Percentiles rank a stretch among this genome's conserved stretches.
Conservation (phyloP, 208 protist genomes). For the Acanthamoeba lenticulata region DNA sequence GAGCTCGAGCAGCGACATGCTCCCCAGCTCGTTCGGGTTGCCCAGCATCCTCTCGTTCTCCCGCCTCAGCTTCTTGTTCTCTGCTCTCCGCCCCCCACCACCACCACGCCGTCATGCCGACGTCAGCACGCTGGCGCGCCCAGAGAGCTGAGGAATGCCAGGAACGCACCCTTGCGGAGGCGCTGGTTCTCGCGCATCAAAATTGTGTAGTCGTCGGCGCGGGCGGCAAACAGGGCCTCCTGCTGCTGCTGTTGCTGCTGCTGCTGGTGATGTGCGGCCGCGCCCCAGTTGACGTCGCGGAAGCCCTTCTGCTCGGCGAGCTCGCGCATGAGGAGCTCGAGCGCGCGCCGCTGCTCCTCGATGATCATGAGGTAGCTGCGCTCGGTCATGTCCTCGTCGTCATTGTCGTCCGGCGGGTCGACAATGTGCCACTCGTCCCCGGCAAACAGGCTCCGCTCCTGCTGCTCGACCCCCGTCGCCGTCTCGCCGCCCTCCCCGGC, state of each 20-base stretch:
- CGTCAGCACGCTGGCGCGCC: too few relatives aligned
- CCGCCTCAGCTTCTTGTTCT: background rate
- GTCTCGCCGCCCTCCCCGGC: background rate
- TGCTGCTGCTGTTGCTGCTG: background rate
- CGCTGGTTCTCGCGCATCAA: background rate
- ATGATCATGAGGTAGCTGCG: background rate
- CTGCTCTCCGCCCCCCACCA: too few relatives aligned
- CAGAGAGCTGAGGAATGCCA: too few relatives aligned
- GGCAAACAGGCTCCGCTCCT: background rate
- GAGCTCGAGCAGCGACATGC: background rate
- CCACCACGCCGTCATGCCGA: too few relatives aligned
- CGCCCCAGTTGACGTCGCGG: background rate
- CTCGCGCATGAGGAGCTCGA: background rate
- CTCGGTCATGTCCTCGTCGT: background rate
- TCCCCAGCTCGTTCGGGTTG: background rate
- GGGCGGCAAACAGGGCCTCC: background rate
- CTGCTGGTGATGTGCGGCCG: background rate
- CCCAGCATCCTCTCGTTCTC: constrained; percentile 3
- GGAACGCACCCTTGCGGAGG: too few relatives aligned
- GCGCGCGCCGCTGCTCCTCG: background rate
- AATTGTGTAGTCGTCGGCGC: background rate
- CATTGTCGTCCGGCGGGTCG: background rate
- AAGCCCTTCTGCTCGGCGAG: background rate
- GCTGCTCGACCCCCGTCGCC: background rate
- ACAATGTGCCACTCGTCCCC: background rate